These are phyloP conservation scores for Sanguinoderma infundibulare DNA, from an alignment of 1,284 basidiomycete genomes.

Conservation along the genomic window DNA sequence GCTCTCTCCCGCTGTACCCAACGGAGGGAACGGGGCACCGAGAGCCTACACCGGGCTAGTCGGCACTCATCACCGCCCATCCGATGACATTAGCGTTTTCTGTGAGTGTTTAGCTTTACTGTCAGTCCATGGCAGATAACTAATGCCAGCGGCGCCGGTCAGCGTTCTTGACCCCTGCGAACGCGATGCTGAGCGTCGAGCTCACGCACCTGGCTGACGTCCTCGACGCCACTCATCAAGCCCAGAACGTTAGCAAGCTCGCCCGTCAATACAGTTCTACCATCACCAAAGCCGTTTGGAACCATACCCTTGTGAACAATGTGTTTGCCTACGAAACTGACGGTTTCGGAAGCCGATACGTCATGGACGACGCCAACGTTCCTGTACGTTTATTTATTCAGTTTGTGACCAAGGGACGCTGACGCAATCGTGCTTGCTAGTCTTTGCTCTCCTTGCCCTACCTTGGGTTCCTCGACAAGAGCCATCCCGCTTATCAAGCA, in stretches of 20 bases:
- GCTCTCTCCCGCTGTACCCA: slow-evolving; percentile 65
- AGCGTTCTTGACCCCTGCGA: slow-evolving; percentile 79
- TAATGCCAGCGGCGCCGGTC: not conserved
- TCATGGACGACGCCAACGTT: slow-evolving; percentile 85
- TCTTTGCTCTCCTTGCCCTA: slow-evolving; percentile 79
- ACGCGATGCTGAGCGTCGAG: slow-evolving; percentile 82
- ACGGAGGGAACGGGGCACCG: slow-evolving; percentile 71
- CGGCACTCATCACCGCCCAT: slow-evolving; percentile 77
- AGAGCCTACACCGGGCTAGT: slow-evolving; percentile 66
- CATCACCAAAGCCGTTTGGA: slow-evolving; percentile 67
- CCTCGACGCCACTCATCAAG: slow-evolving; percentile 53
- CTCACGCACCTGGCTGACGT: slow-evolving; percentile 62
- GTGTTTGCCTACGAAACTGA: slow-evolving; percentile 82
- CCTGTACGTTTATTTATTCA: slow-evolving; percentile 52
- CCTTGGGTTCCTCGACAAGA: slow-evolving; percentile 71
- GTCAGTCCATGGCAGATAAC: not conserved
- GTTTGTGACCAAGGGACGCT: not conserved
- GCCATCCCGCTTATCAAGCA: slow-evolving; percentile 58
- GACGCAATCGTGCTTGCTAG: slow-evolving; percentile 36
- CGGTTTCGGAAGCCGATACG: slow-evolving; percentile 69
- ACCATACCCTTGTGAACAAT: slow-evolving; percentile 62
- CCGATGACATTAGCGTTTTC: slow-evolving; percentile 73
- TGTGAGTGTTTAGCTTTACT: slow-evolving; percentile 44
- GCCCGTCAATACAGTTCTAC: slow-evolving; percentile 64
- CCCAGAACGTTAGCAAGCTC: slow-evolving; percentile 52